Conservation (phyloP, 305 asterid genomes). For the Fraxinus platypoda region DNA sequence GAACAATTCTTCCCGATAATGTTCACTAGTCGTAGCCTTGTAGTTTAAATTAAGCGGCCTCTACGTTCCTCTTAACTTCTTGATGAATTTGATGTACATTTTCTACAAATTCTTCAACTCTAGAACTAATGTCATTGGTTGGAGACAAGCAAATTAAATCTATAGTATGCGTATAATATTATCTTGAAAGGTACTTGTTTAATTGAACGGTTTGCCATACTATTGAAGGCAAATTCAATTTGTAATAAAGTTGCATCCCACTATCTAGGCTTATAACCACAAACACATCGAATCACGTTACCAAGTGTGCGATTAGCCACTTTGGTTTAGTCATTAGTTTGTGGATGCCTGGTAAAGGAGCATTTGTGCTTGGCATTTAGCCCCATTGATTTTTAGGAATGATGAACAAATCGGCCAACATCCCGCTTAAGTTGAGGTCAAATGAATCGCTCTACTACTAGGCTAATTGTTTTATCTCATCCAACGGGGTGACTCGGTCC, state of each 20-base stretch:
- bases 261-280: neutral
- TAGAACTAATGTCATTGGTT: neutral
- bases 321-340: neutral
- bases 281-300: neutral
- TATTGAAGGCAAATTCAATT: neutral
- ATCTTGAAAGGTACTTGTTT: no score
- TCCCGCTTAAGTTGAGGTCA: neutral
- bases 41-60: neutral
- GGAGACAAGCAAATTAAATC: neutral
- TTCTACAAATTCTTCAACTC: neutral
- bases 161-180: no score
- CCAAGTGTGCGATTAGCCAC: neutral
- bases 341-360: neutral
- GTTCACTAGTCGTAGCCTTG: neutral
- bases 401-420: neutral
- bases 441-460: no score
- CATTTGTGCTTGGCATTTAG: no score
- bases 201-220: no score
- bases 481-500: neutral
- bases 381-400: no score
- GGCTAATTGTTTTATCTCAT: neutral
- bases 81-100: neutral
- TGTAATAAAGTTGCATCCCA: neutral
- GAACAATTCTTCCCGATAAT: neutral
- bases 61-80: neutral